phyloP scores from a whole-genome alignment of 192 early-diverging fungal genomes.

The Paraglomus occultum region DNA sequence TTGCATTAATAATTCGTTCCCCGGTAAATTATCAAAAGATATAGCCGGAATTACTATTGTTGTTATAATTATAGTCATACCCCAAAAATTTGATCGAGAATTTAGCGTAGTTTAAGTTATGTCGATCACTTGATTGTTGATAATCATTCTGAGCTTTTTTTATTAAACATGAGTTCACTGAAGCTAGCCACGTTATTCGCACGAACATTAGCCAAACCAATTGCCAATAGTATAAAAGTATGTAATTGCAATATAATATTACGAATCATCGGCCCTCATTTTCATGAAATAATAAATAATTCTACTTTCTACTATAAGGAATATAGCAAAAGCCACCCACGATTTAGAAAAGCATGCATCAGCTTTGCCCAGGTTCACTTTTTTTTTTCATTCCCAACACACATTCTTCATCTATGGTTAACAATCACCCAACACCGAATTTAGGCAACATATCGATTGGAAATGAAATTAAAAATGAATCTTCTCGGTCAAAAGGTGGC shows the following conservation, averaged over 20 bases:
- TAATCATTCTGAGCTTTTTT: neutral
- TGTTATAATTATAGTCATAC: no score
- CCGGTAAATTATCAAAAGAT: no score
- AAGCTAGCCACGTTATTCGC: conserved; percentile 62
- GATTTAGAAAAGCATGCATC: conserved; percentile 70
- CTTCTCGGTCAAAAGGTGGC: conserved; percentile 76
- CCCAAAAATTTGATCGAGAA: no score
- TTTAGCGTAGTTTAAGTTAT: no score
- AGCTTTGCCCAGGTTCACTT: conserved; percentile 63
- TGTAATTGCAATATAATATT: conserved; percentile 5
- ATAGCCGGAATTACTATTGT: no score
- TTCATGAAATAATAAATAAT: neutral
- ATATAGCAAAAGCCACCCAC: conserved; percentile 48
- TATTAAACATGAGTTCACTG: conserved; percentile 53
- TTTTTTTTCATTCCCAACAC: neutral
- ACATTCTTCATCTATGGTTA: neutral
- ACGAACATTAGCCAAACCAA: conserved; percentile 65
- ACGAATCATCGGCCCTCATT: neutral
- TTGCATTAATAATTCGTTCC: no score
- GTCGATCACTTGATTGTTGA: no score
- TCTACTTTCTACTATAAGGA: conserved; percentile 17
- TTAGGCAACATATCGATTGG: conserved; percentile 65
- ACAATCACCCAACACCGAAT: neutral
- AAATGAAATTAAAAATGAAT: conserved; percentile 82
- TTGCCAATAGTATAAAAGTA: conserved; percentile 55